Percentiles rank a stretch among this genome's conserved stretches.
phyloP scores from a whole-genome alignment of 306 rosid genomes.

The Prinsepia uniflora region DNA sequence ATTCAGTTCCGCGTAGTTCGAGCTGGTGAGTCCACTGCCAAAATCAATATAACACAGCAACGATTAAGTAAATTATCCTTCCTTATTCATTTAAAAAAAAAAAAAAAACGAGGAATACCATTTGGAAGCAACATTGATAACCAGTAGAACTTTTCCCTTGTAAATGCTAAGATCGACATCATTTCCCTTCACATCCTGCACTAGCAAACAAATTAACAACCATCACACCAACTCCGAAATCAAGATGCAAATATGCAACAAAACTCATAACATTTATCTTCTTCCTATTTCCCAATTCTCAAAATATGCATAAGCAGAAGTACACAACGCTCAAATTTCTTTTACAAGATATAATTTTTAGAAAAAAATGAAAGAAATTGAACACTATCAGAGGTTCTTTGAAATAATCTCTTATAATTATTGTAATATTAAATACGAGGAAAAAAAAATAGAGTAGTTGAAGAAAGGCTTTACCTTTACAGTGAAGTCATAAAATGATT shows the following conservation, averaged over 20 bases:
- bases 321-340: slow-evolving; percentile 2
- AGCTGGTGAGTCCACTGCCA: slow-evolving; percentile 80
- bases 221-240: background rate
- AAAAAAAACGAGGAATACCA: slow-evolving; percentile 40
- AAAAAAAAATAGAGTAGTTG: background rate
- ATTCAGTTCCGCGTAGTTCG: slow-evolving; percentile 78
- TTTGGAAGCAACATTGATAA: slow-evolving; percentile 91
- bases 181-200: slow-evolving; percentile 67
- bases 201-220: background rate
- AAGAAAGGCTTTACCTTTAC: slow-evolving; percentile 18
- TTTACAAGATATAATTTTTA: too few species aligned
- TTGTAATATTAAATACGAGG: too few species aligned
- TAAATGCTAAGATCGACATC: slow-evolving; percentile 55
- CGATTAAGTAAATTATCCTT: background rate
- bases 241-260: background rate
- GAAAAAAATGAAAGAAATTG: background rate
- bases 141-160: slow-evolving; percentile 67
- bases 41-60: slow-evolving; percentile 19
- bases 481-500: slow-evolving; percentile 14
- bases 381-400: background rate
- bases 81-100: background rate
- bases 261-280: background rate
- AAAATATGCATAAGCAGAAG: background rate
- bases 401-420: too few species aligned
- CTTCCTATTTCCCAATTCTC: background rate